phyloP scores from a whole-genome alignment of 2,329 filamentous ascomycete genomes.

The Fusarium tjaetaba region DNA sequence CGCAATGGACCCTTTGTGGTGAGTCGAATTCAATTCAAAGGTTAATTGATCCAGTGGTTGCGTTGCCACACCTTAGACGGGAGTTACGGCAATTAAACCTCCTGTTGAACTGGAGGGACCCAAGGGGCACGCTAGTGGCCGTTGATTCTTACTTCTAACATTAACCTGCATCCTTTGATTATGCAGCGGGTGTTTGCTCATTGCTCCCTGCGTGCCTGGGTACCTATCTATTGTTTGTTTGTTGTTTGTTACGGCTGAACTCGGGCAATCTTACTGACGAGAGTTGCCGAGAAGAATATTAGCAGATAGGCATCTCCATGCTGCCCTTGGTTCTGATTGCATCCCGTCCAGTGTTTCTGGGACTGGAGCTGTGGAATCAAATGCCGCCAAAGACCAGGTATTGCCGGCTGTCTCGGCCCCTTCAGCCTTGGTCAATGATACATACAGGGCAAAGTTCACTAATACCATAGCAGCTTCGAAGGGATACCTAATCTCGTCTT shows the following conservation, averaged over 20 bases:
- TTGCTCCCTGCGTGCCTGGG: not conserved
- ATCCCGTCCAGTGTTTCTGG: not conserved
- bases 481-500: not conserved
- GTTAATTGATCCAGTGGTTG: not conserved
- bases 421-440: slow-evolving; percentile 9
- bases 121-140: slow-evolving; percentile 37
- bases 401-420: slow-evolving; percentile 20
- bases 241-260: not conserved
- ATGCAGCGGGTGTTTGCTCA: slow-evolving; percentile 3
- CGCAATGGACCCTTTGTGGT: not conserved
- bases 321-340: not conserved
- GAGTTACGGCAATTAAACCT: slow-evolving; percentile 27
- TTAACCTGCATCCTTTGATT: slow-evolving; percentile 19
- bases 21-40: slow-evolving; percentile 5
- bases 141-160: slow-evolving; percentile 33
- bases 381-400: slow-evolving; percentile 18
- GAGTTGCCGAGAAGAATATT: not conserved
- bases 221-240: not conserved
- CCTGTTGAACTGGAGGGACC: slow-evolving; percentile 14
- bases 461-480: not conserved
- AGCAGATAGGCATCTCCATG: not conserved
- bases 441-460: slow-evolving; percentile 6
- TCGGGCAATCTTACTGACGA: not conserved
- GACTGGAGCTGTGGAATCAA: not conserved
- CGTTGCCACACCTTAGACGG: not conserved